Conservation (phyloP, 495 filamentous ascomycete species). For the Tuber brumale region DNA sequence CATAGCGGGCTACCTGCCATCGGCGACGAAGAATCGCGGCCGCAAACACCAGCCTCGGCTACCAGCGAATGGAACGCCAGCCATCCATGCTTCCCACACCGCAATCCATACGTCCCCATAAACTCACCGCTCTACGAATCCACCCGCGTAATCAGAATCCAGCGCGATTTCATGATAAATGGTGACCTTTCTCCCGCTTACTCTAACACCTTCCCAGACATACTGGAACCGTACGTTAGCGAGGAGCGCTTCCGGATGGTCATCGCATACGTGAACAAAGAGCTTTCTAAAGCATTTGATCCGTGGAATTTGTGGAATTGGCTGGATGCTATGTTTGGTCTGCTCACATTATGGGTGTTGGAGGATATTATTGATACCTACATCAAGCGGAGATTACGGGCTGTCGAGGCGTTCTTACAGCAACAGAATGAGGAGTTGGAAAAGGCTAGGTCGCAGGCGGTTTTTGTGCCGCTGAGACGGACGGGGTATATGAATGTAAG, state of each 20-base stretch:
- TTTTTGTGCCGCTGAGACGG: conserved; percentile 66
- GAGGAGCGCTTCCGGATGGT: conserved; percentile 77
- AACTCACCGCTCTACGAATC: conserved; percentile 62
- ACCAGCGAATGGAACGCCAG: conserved; percentile 33
- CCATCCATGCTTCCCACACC: conserved; percentile 51
- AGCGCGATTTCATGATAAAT: conserved; percentile 78
- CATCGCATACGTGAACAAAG: conserved; percentile 67
- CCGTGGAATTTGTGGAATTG: conserved; percentile 66
- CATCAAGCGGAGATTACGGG: conserved; percentile 60
- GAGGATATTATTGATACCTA: conserved; percentile 74
- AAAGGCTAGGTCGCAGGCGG: conserved; percentile 51
- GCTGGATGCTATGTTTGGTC: conserved; percentile 65
- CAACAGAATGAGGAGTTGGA: conserved; percentile 67
- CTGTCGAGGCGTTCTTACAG: conserved; percentile 69
- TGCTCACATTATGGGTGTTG: conserved; percentile 86
- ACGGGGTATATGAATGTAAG: conserved; percentile 82
- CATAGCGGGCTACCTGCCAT: not conserved
- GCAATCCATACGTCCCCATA: conserved; percentile 70
- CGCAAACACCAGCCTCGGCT: conserved; percentile 31
- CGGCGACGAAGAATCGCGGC: conserved; percentile 30
- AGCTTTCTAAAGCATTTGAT: conserved; percentile 63
- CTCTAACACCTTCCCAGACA: conserved; percentile 89
- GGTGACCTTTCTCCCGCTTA: conserved; percentile 76
- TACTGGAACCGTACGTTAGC: conserved; percentile 73
- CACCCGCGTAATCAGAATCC: conserved; percentile 86